Base-by-base conservation (phyloP, 2,329 filamentous ascomycete genomes). In the Magnaporthales sp. region DNA sequence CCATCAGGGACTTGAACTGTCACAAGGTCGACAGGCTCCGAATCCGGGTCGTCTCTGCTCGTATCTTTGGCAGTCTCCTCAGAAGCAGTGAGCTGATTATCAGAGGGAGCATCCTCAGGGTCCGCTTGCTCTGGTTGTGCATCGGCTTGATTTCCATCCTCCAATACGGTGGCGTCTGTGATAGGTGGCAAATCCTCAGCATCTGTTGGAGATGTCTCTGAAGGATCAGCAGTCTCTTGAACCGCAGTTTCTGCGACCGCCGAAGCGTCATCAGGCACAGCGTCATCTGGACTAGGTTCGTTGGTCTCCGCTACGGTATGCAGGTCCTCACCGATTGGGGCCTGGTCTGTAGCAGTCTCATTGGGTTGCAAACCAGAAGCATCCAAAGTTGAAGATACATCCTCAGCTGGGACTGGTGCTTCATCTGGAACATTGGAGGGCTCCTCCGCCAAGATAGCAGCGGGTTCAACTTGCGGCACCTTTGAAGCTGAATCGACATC, bases 271-370 rank as follows among this genome's bases (percentile, higher is more conserved):
- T 7, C 29, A 5, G 26, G 11, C 11, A 27, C 26, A 2, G 22
- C 56, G 5, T 29, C 56, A 15, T 60, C 15, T 15, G 11, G 31
- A 24, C 26, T 6, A 29, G 62, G 22, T 24, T 31, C 62, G 7
- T 51, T n/a, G 54, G 26, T 54, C 56, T 61, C 67, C 38, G 63
- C 38, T 65, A 22, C 5, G 70, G 67, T 51, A 22, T 24, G 24
- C 15, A 27, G 13, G 8, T 13, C 26, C 29, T 64, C 63, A 5
- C 19, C 13, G 1, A n/a, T 9, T 13, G 38, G 10, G n/a, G 10
- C 61, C 29, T 30, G 7, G 9, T 22, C 63, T 6, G 24, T 3
- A 2, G 9, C 63, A 38, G 4, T 29, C 38, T 30, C 22, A 10
- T 32, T 26, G 6, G 56, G 24, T 29, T 60, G 56, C 56, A 5